Base-by-base conservation (phyloP, 1,139 yeast species). In the Debaryomycetaceae sp. region DNA sequence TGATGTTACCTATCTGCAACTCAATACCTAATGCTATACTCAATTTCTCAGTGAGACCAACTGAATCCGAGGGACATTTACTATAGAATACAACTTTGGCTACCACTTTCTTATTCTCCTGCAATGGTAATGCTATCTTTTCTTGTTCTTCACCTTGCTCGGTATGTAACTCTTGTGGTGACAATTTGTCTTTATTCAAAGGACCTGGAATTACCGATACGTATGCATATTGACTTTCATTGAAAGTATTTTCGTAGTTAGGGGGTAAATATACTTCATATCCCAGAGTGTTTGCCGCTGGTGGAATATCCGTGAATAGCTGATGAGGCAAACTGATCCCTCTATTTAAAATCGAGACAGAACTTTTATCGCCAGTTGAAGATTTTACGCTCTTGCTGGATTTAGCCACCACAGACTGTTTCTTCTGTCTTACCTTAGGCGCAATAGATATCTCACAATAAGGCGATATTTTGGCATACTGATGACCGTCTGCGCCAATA, bases 391-490 rank as follows among this genome's bases (percentile, higher is more conserved):
- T 61, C 22, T 64, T 61, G 5, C 64, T 55, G 9, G 68, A 53
- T 34, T 54, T 57, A 1, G 51, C 44, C 1, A 56, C 42, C 1
- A 57, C 56, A 4, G 58, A 50, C 6, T 65, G 39, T 34, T 61
- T 58, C 52, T 63, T 64, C 50, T 66, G 67, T 48, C 81, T 62
- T 18, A 75, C 72, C 56, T 85, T 84, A 8, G 96, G 97, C 3
- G 95, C 89, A 39, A 92, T 82, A 35, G 87, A 80, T 7, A 91
- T 78, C 54, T 91, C 95, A 18, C 95, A 79, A 45, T 80, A 79
- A 2, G 87, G 84, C 0, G 83, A 75, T 7, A 92, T 63, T 47
- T 76, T 73, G 1, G 88, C 95, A 52, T 67, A 76, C 8, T 58
- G 45, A 24, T 58, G 58, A 4, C 62, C 62, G 3, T 58, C 59